These are phyloP conservation scores for Starmerella tilneyi DNA, from an alignment of 805 yeast species.

Conservation along the genomic window DNA sequence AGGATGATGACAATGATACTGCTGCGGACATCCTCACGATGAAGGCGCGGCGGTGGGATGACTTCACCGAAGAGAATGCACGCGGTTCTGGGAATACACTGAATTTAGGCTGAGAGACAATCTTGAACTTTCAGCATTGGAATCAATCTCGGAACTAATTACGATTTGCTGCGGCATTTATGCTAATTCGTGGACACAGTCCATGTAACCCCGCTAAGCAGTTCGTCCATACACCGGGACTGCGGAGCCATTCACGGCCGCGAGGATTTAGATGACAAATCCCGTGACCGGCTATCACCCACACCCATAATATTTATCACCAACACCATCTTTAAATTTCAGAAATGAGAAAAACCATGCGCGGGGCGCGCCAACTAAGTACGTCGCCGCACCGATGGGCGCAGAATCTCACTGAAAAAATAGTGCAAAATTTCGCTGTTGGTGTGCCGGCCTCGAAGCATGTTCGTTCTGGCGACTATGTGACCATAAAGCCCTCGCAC, in stretches of 20 bases:
- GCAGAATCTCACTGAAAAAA: constrained; percentile 90
- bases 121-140: background rate
- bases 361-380: constrained; percentile 13
- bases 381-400: constrained; percentile 17
- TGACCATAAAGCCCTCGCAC: constrained; percentile 87
- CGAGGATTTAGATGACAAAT: background rate
- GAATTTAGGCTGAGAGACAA: constrained; percentile 53
- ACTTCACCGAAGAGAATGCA: constrained; percentile 74
- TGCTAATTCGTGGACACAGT: too few relatives aligned
- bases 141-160: too few relatives aligned
- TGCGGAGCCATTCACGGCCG: too few relatives aligned
- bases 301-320: background rate
- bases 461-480: constrained; percentile 88
- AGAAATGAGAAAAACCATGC: background rate
- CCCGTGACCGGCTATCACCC: too few relatives aligned
- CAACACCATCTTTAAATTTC: constrained; percentile 1
- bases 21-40: constrained; percentile 59
- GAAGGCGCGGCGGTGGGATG: constrained; percentile 84
- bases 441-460: constrained; percentile 65
- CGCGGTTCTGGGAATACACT: constrained; percentile 86
- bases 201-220: background rate
- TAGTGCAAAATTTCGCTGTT: constrained; percentile 86
- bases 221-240: constrained; percentile 3
- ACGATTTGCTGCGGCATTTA: too few relatives aligned
- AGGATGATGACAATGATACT: constrained; percentile 52